Conservation (phyloP, 2,329 filamentous ascomycete species). For the Neofusicoccum cordaticola region DNA sequence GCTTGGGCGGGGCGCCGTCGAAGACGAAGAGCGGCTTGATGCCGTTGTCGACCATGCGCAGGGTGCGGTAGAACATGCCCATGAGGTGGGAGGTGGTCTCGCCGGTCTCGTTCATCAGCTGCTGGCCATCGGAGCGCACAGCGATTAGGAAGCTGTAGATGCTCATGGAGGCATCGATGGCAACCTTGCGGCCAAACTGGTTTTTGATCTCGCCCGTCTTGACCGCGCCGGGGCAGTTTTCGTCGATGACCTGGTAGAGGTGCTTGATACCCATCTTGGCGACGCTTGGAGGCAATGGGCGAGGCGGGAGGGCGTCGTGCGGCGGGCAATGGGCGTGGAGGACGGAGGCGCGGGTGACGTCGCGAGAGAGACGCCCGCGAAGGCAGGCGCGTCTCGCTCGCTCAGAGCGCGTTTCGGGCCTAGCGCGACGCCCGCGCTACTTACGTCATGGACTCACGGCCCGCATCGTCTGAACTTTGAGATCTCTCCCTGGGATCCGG, state of each 20-base stretch:
- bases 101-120: slow-evolving; percentile 90
- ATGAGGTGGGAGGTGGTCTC: slow-evolving; percentile 98
- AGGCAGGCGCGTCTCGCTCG: slow-evolving; percentile 13
- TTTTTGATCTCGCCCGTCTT: slow-evolving; percentile 98
- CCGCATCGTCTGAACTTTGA: background rate
- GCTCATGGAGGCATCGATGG: slow-evolving; percentile 92
- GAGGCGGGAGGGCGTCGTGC: background rate
- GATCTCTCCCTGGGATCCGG: background rate
- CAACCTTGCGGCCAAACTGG: slow-evolving; percentile 97
- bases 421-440: background rate
- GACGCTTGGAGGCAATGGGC: background rate
- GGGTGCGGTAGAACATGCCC: slow-evolving; percentile 98
- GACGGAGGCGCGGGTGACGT: slow-evolving; percentile 7
- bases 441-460: slow-evolving; percentile 6
- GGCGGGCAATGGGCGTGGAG: slow-evolving; percentile 4
- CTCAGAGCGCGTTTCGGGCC: slow-evolving; percentile 4
- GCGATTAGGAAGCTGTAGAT: slow-evolving; percentile 99
- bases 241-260: slow-evolving; percentile 53
- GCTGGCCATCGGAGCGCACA: slow-evolving; percentile 92
- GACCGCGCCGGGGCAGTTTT: slow-evolving; percentile 91
- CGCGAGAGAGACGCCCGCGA: slow-evolving; percentile 4
- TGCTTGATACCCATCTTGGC: slow-evolving; percentile 39
- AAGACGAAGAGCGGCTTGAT: slow-evolving; percentile 99
- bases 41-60: slow-evolving; percentile 97
- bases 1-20: slow-evolving; percentile 91